Percentiles rank a stretch among this genome's conserved stretches.
phyloP scores from a whole-genome alignment of 73 alveolate genomes.

The Paramecium sonneborni region DNA sequence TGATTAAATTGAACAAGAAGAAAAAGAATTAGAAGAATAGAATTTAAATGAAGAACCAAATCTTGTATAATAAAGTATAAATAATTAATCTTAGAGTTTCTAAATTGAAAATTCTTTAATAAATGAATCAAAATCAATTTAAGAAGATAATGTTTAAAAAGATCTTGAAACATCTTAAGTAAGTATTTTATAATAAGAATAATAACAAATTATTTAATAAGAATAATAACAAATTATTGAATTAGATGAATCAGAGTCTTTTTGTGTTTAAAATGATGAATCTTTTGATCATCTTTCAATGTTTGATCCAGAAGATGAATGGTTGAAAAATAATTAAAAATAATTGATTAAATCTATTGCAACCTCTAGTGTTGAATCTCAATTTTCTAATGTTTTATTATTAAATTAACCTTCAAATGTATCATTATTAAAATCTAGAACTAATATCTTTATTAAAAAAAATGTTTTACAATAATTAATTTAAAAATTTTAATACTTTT shows the following conservation, averaged over 20 bases:
- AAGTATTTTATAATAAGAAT: background rate
- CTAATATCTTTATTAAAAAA: constrained; percentile 87
- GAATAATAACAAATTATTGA: background rate
- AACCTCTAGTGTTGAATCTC: background rate
- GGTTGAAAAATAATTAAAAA: constrained; percentile 60
- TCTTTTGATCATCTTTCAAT: constrained; percentile 75
- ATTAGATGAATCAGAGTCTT: constrained; percentile 32
- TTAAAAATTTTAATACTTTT: constrained; percentile 80
- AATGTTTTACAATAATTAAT: constrained; percentile 78
- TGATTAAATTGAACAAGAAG: constrained; percentile 28
- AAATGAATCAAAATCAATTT: background rate
- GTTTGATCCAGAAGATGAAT: constrained; percentile 82
- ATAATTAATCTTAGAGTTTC: constrained; percentile 23
- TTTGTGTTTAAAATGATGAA: background rate
- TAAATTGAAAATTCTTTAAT: background rate
- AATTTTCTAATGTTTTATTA: background rate
- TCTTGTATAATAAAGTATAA: constrained; percentile 50
- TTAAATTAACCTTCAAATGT: constrained; percentile 23
- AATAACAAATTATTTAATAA: background rate
- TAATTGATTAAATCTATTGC: constrained; percentile 62
- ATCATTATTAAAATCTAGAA: constrained; percentile 61
- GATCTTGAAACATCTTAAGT: background rate
- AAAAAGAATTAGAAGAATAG: constrained; percentile 59
- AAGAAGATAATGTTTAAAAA: background rate
- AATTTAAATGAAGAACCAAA: constrained; percentile 42